These are phyloP conservation scores for Termitomyces sp. DNA, from an alignment of 768 basidiomycete species.

Conservation along the genomic window DNA sequence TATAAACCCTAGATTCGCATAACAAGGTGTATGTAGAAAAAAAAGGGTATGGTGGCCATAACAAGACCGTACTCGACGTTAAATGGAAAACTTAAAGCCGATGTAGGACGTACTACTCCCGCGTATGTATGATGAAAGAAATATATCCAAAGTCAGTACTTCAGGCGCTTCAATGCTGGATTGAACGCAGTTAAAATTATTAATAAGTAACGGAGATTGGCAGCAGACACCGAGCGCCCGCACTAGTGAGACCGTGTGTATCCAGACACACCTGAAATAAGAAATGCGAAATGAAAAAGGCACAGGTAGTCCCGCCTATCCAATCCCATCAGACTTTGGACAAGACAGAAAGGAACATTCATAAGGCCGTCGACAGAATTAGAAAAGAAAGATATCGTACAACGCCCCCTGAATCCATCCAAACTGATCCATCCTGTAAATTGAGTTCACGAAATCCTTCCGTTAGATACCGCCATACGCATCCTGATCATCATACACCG, in stretches of 20 bases:
- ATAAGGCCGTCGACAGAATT: background rate
- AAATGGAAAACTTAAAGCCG: background rate
- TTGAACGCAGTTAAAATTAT: background rate
- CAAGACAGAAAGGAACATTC: background rate
- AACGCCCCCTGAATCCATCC: background rate
- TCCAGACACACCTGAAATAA: constrained; percentile 1
- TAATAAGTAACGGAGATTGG: background rate
- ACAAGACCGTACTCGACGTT: background rate
- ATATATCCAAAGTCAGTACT: background rate
- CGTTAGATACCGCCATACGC: constrained; percentile 18
- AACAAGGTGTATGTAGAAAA: background rate
- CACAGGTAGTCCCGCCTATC: constrained; percentile 1
- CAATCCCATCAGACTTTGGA: background rate
- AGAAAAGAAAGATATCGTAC: background rate
- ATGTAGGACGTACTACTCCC: background rate
- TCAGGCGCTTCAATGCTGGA: background rate
- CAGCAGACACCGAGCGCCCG: background rate
- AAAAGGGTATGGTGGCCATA: constrained; percentile 6
- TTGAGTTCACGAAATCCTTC: background rate
- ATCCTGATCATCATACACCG: constrained; percentile 17
- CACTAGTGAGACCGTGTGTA: background rate
- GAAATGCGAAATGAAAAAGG: background rate
- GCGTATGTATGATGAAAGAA: background rate
- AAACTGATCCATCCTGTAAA: background rate
- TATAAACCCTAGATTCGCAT: background rate